These are phyloP conservation scores for Magnolia officinalis DNA, from an alignment of 164 flowering plant species.

Conservation along the genomic window DNA sequence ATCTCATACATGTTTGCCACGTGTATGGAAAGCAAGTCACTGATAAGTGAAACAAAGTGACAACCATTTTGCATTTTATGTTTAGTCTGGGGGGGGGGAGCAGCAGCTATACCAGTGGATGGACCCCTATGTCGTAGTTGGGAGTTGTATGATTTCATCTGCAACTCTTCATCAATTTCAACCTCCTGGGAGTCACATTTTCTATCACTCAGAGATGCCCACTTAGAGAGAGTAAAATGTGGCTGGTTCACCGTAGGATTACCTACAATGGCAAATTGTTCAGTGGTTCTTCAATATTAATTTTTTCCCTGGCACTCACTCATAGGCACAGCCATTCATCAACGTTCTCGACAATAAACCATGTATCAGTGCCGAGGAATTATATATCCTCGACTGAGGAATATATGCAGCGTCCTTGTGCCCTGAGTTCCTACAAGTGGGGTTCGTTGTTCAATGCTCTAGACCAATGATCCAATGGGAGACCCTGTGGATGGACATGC, in stretches of 20 bases:
- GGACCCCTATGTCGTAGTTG: conserved; percentile 37
- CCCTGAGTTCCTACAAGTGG: neutral
- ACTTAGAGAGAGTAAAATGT: conserved; percentile 51
- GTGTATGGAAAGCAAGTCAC: neutral
- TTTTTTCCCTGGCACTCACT: neutral
- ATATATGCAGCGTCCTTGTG: too few relatives aligned
- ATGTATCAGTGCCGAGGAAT: too few relatives aligned
- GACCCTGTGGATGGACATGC: neutral
- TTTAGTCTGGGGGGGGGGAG: neutral
- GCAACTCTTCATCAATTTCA: conserved; percentile 29
- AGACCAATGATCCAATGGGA: neutral
- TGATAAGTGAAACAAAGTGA: neutral
- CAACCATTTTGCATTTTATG: too few relatives aligned
- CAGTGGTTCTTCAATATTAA: neutral
- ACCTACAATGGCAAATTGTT: conserved; percentile 9
- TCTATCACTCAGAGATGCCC: conserved; percentile 37
- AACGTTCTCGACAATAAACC: neutral
- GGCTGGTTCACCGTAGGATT: conserved; percentile 24
- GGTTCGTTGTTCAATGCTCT: neutral
- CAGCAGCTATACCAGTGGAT: conserved; percentile 30
- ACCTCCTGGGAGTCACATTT: conserved; percentile 23
- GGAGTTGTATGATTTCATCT: conserved; percentile 27
- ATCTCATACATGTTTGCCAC: too few relatives aligned
- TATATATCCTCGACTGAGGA: too few relatives aligned
- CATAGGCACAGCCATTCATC: neutral